phyloP scores from a whole-genome alignment of 331 rosid genomes.

The Quercus phellos region DNA sequence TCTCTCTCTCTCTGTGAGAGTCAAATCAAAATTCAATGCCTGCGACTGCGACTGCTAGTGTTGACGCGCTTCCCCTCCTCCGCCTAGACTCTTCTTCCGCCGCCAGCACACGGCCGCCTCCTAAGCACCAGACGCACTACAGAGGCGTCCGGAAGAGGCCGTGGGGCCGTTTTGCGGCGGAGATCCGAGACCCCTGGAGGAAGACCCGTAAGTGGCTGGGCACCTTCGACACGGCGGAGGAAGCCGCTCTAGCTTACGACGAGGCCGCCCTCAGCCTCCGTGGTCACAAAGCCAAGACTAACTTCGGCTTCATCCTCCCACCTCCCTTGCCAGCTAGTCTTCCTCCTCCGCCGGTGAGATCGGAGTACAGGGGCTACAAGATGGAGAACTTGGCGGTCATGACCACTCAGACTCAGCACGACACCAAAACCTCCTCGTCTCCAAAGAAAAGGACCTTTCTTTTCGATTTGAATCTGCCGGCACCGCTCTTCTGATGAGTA shows the following conservation, averaged over 20 bases:
- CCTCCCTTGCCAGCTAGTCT: background rate
- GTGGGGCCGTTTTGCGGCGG: conserved; percentile 84
- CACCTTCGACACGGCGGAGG: conserved; percentile 81
- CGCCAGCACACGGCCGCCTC: too few relatives aligned
- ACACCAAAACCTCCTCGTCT: background rate
- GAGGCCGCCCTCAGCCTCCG: conserved; percentile 62
- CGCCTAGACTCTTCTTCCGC: too few relatives aligned
- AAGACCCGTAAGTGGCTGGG: conserved; percentile 86
- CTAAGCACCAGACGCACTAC: conserved; percentile 26
- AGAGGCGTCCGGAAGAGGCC: conserved; percentile 79
- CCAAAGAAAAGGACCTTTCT: conserved; percentile 35
- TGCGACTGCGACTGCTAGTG: too few relatives aligned
- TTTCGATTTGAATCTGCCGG: conserved; percentile 63
- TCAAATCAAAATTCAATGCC: too few relatives aligned
- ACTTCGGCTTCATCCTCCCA: conserved; percentile 35
- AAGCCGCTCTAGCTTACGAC: conserved; percentile 82
- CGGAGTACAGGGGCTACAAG: conserved; percentile 54
- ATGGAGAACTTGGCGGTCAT: conserved; percentile 43
- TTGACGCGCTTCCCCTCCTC: too few relatives aligned
- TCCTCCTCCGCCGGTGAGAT: conserved; percentile 19
- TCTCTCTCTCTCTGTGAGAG: background rate
- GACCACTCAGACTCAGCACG: conserved; percentile 29
- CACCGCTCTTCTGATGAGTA: conserved; percentile 36
- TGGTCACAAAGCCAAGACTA: conserved; percentile 68
- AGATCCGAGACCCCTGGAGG: conserved; percentile 77